These are phyloP conservation scores for Fusarium sp. DNA, from an alignment of 2,329 filamentous ascomycete species.

Conservation along the genomic window DNA sequence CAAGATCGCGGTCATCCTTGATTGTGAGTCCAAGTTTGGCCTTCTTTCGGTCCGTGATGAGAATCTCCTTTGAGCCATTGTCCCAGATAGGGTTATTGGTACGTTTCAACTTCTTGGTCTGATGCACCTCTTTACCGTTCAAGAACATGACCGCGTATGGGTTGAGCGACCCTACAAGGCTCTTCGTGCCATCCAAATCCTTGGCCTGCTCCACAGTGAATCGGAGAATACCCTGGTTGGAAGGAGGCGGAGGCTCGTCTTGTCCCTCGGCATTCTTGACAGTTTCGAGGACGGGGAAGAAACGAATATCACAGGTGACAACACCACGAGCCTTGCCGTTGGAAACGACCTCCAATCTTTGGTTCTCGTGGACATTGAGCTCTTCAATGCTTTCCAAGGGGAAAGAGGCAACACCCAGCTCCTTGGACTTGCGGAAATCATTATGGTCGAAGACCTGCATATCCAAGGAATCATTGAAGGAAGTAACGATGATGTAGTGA, in stretches of 20 bases:
- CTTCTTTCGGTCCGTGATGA: constrained; percentile 92
- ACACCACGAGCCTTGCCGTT: constrained; percentile 88
- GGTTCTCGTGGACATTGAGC: constrained; percentile 82
- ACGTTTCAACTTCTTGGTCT: constrained; percentile 92
- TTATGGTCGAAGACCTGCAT: constrained; percentile 93
- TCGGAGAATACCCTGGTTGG: constrained; percentile 92
- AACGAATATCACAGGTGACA: constrained; percentile 85
- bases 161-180: constrained; percentile 89
- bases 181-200: constrained; percentile 93
- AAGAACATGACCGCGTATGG: constrained; percentile 90
- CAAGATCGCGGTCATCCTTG: constrained; percentile 93
- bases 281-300: constrained; percentile 91
- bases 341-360: constrained; percentile 84
- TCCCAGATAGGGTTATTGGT: constrained; percentile 98
- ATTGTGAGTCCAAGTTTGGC: constrained; percentile 92
- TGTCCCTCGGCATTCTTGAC: constrained; percentile 81
- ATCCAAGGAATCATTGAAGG: constrained; percentile 87
- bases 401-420: constrained; percentile 89
- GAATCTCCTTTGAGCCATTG: constrained; percentile 90
- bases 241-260: constrained; percentile 83
- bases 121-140: constrained; percentile 91
- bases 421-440: constrained; percentile 95
- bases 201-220: constrained; percentile 97
- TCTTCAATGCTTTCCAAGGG: constrained; percentile 85
- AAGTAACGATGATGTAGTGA: constrained; percentile 93